Conservation (phyloP, 140 eudicot species). For the Senecio squalidus region DNA sequence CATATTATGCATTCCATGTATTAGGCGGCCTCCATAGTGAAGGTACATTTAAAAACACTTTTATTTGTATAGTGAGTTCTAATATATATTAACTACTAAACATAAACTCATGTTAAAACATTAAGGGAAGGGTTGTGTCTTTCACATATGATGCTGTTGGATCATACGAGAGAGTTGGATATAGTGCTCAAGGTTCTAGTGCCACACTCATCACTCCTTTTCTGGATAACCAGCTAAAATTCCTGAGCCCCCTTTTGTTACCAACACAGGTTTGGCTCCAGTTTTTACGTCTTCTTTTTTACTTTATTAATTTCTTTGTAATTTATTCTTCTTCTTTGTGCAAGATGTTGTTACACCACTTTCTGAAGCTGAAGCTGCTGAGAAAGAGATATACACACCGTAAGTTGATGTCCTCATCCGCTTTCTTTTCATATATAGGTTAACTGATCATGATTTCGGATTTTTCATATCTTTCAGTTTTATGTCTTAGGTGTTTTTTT, state of each 20-base stretch:
- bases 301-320: too few species aligned
- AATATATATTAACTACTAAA: constrained; percentile 1
- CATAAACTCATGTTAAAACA: background rate
- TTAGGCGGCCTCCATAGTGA: constrained; percentile 93
- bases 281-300: background rate
- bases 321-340: too few species aligned
- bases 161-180: constrained; percentile 95
- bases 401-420: constrained; percentile 43
- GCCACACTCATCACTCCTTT: constrained; percentile 96
- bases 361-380: constrained; percentile 91
- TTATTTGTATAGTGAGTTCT: background rate
- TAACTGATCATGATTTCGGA: too few species aligned
- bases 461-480: too few species aligned
- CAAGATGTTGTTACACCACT: constrained; percentile 99
- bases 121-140: constrained; percentile 94
- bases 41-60: constrained; percentile 38
- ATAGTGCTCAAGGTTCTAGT: constrained; percentile 99
- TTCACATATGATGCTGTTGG: constrained; percentile 99
- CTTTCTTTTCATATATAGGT: too few species aligned
- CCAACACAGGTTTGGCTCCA: constrained; percentile 64
- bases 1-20: constrained; percentile 91
- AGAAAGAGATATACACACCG: constrained; percentile 98
- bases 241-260: constrained; percentile 92
- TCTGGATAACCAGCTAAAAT: constrained; percentile 91
- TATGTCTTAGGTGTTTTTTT: too few species aligned